Evolutionary conservation across 169 alveolate species (phyloP).

Genomic region (Plasmodium gallinaceum): DNA sequence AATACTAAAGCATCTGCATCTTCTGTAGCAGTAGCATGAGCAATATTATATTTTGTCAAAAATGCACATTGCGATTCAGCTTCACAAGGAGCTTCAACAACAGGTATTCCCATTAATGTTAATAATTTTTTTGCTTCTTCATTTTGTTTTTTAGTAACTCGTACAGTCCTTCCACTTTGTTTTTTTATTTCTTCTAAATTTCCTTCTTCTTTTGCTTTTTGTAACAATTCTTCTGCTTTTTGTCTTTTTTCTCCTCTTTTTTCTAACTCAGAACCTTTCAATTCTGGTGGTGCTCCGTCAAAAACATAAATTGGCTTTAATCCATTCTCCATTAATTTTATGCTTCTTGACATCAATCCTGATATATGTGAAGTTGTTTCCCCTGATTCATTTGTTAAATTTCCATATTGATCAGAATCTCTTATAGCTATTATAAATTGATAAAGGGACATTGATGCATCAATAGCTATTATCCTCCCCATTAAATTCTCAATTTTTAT

Average conservation of each 20-base stretch:
- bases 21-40: slow-evolving; percentile 96
- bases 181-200: slow-evolving; percentile 94
- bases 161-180: slow-evolving; percentile 93
- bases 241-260: slow-evolving; percentile 91
- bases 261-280: slow-evolving; percentile 90
- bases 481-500: slow-evolving; percentile 84
- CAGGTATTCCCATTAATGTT: slow-evolving; percentile 95
- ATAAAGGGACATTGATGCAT: slow-evolving; percentile 96
- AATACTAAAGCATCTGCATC: slow-evolving; percentile 98
- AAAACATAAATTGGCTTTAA: slow-evolving; percentile 97
- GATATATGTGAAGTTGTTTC: slow-evolving; percentile 93
- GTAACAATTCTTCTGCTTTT: slow-evolving; percentile 91
- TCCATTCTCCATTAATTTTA: slow-evolving; percentile 93
- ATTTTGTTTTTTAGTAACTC: slow-evolving; percentile 94
- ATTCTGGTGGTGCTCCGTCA: slow-evolving; percentile 98
- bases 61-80: slow-evolving; percentile 99
- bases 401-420: slow-evolving; percentile 86
- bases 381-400: slow-evolving; percentile 94
- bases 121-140: slow-evolving; percentile 94
- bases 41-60: slow-evolving; percentile 92
- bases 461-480: slow-evolving; percentile 95
- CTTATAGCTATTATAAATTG: slow-evolving; percentile 94
- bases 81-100: slow-evolving; percentile 95
- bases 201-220: slow-evolving; percentile 92
- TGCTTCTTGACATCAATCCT: slow-evolving; percentile 91